Evolutionary conservation across 768 basidiomycete genomes (phyloP).

Genomic region (Candolleomyces efflorescens): DNA sequence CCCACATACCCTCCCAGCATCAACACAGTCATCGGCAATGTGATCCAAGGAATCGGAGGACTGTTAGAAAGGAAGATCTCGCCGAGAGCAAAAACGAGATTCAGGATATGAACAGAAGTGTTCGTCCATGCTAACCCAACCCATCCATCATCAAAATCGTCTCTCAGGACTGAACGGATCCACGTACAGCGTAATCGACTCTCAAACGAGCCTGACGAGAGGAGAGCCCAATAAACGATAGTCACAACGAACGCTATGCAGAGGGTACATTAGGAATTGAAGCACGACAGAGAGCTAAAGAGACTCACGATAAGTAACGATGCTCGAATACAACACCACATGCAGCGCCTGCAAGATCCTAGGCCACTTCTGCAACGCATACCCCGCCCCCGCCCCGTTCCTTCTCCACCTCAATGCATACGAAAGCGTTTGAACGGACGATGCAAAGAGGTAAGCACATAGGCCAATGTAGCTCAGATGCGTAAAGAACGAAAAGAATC

Average conservation of each 20-base stretch:
- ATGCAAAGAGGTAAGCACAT: constrained; percentile 57
- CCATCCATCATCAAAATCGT: neutral
- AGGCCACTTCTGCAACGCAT: constrained; percentile 59
- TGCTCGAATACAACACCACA: constrained; percentile 44
- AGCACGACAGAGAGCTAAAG: neutral
- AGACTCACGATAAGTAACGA: constrained; percentile 55
- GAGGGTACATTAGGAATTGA: neutral
- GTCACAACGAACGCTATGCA: constrained; percentile 59
- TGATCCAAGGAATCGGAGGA: constrained; percentile 46
- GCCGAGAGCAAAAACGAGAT: constrained; percentile 50
- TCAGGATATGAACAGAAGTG: constrained; percentile 56
- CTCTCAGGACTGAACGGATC: no score
- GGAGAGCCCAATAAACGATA: constrained; percentile 56
- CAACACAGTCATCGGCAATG: constrained; percentile 42
- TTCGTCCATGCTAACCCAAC: constrained; percentile 46
- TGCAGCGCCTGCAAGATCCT: constrained; percentile 52
- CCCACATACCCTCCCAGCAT: constrained; percentile 55
- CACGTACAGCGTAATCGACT: neutral
- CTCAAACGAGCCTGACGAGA: constrained; percentile 40
- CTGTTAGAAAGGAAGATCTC: constrained; percentile 53
- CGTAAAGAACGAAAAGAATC: constrained; percentile 67
- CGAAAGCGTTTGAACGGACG: constrained; percentile 47
- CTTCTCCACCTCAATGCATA: constrained; percentile 21
- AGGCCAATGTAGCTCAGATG: constrained; percentile 58
- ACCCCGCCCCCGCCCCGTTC: constrained; percentile 16